phyloP scores from a whole-genome alignment of 345 rosid species.

The Boechera retrofracta region DNA sequence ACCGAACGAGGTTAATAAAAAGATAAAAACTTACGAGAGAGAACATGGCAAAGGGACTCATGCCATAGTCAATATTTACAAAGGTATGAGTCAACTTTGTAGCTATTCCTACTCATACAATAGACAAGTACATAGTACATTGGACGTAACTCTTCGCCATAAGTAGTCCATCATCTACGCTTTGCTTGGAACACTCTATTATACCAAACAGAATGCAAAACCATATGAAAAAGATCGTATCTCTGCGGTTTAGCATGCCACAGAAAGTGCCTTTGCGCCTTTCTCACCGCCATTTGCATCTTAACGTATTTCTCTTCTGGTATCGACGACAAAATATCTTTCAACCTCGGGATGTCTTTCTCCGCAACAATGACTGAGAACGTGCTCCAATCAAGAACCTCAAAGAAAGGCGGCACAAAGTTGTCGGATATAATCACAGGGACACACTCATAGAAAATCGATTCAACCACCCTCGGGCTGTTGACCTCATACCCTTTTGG shows the following conservation, averaged over 20 bases:
- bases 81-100: slow-evolving; percentile 4
- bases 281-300: slow-evolving; percentile 79
- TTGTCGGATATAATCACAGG: slow-evolving; percentile 91
- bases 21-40: not conserved
- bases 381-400: slow-evolving; percentile 77
- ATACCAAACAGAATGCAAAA: slow-evolving; percentile 91
- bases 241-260: slow-evolving; percentile 88
- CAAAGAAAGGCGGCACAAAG: slow-evolving; percentile 88
- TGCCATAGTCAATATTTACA: slow-evolving; percentile 7
- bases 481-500: slow-evolving; percentile 94
- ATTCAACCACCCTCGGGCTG: slow-evolving; percentile 91
- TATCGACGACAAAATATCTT: slow-evolving; percentile 63
- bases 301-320: slow-evolving; percentile 65
- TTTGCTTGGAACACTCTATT: slow-evolving; percentile 84
- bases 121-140: not conserved
- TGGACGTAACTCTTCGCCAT: not conserved
- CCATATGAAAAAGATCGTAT: slow-evolving; percentile 91
- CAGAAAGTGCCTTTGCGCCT: slow-evolving; percentile 79
- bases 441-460: slow-evolving; percentile 89
- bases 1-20: not conserved
- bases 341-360: slow-evolving; percentile 81
- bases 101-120: slow-evolving; percentile 17
- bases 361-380: slow-evolving; percentile 80
- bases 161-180: slow-evolving; percentile 46
- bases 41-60: not conserved